Conservation (phyloP, 225 moss, liverwort and hornwort genomes). For the Pleurozium schreberi region DNA sequence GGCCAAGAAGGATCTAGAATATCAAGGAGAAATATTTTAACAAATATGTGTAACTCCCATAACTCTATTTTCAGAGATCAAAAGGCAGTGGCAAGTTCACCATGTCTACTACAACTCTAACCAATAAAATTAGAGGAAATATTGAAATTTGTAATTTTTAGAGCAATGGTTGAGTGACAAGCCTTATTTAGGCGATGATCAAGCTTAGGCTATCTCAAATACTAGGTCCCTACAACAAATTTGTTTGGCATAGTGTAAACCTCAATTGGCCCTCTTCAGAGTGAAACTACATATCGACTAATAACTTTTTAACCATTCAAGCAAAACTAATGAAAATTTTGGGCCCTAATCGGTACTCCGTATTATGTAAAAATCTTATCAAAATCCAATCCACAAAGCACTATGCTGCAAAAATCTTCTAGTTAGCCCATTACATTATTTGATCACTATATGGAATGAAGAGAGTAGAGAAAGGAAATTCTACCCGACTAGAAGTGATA, state of each 20-base stretch:
- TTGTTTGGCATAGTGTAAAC: not conserved
- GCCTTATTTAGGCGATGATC: not conserved
- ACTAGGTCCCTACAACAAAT: not conserved
- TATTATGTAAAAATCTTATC: no score
- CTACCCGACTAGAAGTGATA: not conserved
- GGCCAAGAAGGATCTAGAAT: no score
- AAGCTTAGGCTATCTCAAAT: not conserved
- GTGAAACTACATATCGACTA: not conserved
- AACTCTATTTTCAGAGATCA: no score
- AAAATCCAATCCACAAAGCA: not conserved
- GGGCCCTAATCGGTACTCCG: no score
- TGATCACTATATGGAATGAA: not conserved
- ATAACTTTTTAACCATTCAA: not conserved
- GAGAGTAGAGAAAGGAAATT: not conserved
- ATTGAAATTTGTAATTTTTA: not conserved
- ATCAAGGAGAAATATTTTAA: no score
- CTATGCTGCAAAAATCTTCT: not conserved
- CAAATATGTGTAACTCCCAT: not conserved
- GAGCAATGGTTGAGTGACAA: not conserved
- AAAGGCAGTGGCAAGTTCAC: no score
- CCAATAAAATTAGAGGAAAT: not conserved
- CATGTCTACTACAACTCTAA: not conserved
- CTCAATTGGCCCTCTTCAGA: not conserved
- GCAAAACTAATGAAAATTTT: not conserved
- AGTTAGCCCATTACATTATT: not conserved